Evolutionary conservation across 2,329 filamentous ascomycete species (phyloP), one percentile per base, ranked within the genome.

Genomic region (Talaromyces sp.): DNA sequence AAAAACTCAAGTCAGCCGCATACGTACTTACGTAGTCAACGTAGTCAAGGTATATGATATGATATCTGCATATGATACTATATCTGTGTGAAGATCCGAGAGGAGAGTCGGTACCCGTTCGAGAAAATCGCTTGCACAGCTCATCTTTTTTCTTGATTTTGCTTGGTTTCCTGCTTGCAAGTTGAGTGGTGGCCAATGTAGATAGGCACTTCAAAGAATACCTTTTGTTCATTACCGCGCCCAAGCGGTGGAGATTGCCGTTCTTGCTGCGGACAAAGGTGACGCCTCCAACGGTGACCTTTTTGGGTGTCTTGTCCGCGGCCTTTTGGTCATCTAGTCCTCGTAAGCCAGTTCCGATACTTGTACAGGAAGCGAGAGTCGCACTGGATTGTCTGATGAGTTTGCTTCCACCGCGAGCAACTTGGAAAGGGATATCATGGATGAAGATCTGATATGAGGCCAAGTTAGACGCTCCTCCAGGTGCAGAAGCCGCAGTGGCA

Each of bases 191-290:
- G 59, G 60, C 58, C 55, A 32, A 59, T 21, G 24, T 29, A 38
- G 26, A 56, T 54, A 8, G 24, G 24, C 41, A 62, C 53, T 57
- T 62, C 66, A 59, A 31, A 56, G 82, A 86, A 77, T 85, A 93
- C 90, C 85, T 87, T 74, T 90, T 89, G 64, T 87, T 86, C 72
- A 88, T 87, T 62, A 93, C 84, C 59, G 91, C 82, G 64, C 89
- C 87, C 69, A 89, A 84, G 59, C 91, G 88, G 70, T 93, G 89
- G 27, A 96, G 83, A 67, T 96, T 96, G 63, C 92, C 92, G 67
- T 88, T 89, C 73, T 93, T 96, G 75, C 90, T 96, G 66, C 92
- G 85, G 68, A 91, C 83, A 71, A 96, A 96, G 65, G 84, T 86
- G 68, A 96, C 89, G 49, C 91, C 90, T 57, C 89, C 90, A 63